phyloP scores from a whole-genome alignment of 1,139 yeast genomes.

The Hansenula lynferdii region DNA sequence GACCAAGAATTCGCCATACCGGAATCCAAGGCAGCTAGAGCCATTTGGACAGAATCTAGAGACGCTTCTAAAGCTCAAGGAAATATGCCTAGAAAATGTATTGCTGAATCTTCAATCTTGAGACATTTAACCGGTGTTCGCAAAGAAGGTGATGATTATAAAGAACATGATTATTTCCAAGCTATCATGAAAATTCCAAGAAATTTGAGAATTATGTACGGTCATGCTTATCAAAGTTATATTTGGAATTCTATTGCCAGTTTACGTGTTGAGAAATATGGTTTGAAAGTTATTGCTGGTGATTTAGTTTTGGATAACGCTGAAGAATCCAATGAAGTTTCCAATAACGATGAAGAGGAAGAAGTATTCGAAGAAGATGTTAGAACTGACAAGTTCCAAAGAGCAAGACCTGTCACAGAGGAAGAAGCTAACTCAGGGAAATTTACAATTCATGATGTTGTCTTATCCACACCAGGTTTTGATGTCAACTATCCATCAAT shows the following conservation, averaged over 20 bases:
- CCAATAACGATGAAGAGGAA: constrained; percentile 25
- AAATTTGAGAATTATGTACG: constrained; percentile 90
- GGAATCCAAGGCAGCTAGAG: constrained; percentile 76
- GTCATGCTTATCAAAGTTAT: constrained; percentile 95
- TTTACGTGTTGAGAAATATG: constrained; percentile 66
- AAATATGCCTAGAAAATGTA: constrained; percentile 80
- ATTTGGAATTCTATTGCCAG: constrained; percentile 91
- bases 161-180: constrained; percentile 53
- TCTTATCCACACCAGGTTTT: constrained; percentile 92
- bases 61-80: constrained; percentile 63
- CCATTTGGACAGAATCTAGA: constrained; percentile 70
- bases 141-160: constrained; percentile 42
- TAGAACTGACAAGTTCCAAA: constrained; percentile 43
- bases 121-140: constrained; percentile 46
- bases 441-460: constrained; percentile 75
- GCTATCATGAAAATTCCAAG: constrained; percentile 93
- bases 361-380: constrained; percentile 65
- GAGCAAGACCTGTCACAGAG: constrained; percentile 68
- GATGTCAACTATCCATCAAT: constrained; percentile 81
- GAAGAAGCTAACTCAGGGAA: constrained; percentile 61
- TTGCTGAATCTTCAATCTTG: constrained; percentile 78
- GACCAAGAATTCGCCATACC: constrained; percentile 85
- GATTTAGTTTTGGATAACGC: constrained; percentile 78
- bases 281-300: constrained; percentile 69
- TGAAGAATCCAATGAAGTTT: constrained; percentile 27